Conservation (phyloP, 257 asterid species). For the Ocimum tenuiflorum region DNA sequence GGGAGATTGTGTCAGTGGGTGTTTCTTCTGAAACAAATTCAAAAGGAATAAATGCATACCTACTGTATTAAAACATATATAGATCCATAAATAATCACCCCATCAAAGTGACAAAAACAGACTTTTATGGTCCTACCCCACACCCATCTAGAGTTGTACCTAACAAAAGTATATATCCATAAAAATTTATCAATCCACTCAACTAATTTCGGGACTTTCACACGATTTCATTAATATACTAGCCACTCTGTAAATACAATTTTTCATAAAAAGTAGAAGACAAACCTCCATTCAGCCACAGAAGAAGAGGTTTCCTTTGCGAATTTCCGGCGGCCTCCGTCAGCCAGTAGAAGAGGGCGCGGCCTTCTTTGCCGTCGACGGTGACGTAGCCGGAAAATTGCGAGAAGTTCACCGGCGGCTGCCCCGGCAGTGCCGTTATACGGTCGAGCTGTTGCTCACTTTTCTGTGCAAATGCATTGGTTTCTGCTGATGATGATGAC, state of each 20-base stretch:
- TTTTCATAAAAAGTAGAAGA: too few species aligned
- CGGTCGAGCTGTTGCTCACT: slow-evolving; percentile 54
- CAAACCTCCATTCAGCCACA: slow-evolving; percentile 91
- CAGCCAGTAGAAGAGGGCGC: slow-evolving; percentile 80
- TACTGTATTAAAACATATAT: neutral
- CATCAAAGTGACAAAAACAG: neutral
- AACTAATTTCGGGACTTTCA: too few species aligned
- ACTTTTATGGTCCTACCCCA: neutral
- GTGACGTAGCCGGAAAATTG: slow-evolving; percentile 78
- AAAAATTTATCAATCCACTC: too few species aligned
- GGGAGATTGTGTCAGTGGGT: neutral
- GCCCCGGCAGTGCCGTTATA: slow-evolving; percentile 61
- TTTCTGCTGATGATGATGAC: neutral
- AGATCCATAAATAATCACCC: neutral
- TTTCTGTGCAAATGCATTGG: neutral
- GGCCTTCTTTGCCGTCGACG: slow-evolving; percentile 48
- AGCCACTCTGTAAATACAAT: too few species aligned
- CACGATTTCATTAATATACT: too few species aligned
- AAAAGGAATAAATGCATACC: neutral
- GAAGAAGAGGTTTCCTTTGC: slow-evolving; percentile 51
- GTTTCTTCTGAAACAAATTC: neutral
- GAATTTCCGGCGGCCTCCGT: slow-evolving; percentile 49
- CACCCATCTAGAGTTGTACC: neutral
- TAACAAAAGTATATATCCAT: too few species aligned
- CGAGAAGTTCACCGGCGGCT: slow-evolving; percentile 57